These are phyloP conservation scores for Pseudomassariella vexata DNA, from an alignment of 2,329 filamentous ascomycete genomes.

Conservation along the genomic window DNA sequence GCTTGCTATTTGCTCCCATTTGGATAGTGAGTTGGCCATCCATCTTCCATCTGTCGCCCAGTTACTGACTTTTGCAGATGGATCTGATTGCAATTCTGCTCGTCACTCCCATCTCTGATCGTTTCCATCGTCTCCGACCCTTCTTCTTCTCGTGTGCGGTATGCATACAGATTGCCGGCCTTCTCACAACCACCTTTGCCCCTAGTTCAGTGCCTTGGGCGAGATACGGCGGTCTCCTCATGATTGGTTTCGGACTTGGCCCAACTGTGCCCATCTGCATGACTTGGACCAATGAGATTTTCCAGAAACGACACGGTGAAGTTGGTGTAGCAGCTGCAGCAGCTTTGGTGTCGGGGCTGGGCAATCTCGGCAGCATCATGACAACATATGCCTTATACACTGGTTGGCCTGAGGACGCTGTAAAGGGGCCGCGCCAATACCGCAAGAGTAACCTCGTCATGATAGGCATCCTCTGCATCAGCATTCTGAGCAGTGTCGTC, in stretches of 20 bases:
- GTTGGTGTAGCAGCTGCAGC: conserved; percentile 83
- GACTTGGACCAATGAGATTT: conserved; percentile 89
- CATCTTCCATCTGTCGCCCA: background rate
- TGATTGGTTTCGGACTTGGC: conserved; percentile 85
- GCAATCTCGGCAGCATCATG: conserved; percentile 78
- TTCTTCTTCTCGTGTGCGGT: conserved; percentile 75
- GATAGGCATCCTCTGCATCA: conserved; percentile 76
- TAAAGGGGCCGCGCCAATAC: conserved; percentile 64
- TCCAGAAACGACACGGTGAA: conserved; percentile 83
- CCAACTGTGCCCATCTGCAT: conserved; percentile 91
- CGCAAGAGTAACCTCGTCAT: conserved; percentile 81
- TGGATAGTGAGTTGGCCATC: conserved; percentile 64
- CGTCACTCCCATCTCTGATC: conserved; percentile 79
- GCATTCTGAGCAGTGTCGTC: conserved; percentile 64
- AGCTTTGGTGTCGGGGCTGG: conserved; percentile 79
- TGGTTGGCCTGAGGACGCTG: conserved; percentile 74
- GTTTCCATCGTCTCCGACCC: conserved; percentile 74
- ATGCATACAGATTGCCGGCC: conserved; percentile 73
- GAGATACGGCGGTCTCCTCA: conserved; percentile 79
- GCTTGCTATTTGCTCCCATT: conserved; percentile 81
- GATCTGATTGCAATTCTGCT: conserved; percentile 83
- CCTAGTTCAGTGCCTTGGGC: conserved; percentile 65
- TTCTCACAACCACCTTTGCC: conserved; percentile 74
- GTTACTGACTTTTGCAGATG: conserved; percentile 46
- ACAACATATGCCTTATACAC: conserved; percentile 88